Percentiles rank a stretch among this genome's conserved stretches.
phyloP scores from a whole-genome alignment of 2,329 filamentous ascomycete genomes.

The Fusarium denticulatum region DNA sequence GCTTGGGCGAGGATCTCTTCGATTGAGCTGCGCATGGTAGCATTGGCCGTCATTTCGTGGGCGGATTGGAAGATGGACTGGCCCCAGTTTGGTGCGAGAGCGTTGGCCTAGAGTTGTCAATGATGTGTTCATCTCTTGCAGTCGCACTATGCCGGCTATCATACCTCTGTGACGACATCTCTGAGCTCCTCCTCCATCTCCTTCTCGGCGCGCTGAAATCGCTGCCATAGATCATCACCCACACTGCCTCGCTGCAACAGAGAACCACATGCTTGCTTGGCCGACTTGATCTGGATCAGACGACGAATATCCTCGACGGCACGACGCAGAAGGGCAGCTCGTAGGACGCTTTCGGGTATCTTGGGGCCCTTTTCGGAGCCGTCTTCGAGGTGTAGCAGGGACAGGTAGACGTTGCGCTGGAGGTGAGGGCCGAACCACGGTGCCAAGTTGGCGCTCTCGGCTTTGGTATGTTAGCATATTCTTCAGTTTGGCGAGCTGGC shows the following conservation, averaged over 20 bases:
- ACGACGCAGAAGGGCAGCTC: constrained; percentile 87
- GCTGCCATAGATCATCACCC: constrained; percentile 94
- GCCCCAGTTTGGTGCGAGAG: constrained; percentile 88
- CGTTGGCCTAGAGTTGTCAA: constrained; percentile 76
- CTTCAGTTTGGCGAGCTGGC: background rate
- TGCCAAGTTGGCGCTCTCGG: constrained; percentile 82
- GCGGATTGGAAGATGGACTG: constrained; percentile 96
- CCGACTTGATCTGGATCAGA: constrained; percentile 86
- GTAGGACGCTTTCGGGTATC: constrained; percentile 85
- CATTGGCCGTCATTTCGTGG: constrained; percentile 93
- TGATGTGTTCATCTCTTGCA: background rate
- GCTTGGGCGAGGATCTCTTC: constrained; percentile 78
- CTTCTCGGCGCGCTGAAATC: constrained; percentile 91
- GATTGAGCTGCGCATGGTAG: constrained; percentile 76
- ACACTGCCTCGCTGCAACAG: constrained; percentile 91
- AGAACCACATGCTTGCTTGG: constrained; percentile 86
- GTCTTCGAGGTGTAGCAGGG: constrained; percentile 80
- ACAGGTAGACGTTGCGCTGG: constrained; percentile 93
- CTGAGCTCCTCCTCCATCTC: constrained; percentile 96
- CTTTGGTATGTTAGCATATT: constrained; percentile 53
- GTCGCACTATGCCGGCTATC: background rate
- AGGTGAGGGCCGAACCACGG: constrained; percentile 95
- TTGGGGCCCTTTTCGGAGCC: constrained; percentile 72
- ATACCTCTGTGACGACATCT: constrained; percentile 91
- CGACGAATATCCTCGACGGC: constrained; percentile 93